Conservation (phyloP, 169 alveolate species). For the Neospora caninum region DNA sequence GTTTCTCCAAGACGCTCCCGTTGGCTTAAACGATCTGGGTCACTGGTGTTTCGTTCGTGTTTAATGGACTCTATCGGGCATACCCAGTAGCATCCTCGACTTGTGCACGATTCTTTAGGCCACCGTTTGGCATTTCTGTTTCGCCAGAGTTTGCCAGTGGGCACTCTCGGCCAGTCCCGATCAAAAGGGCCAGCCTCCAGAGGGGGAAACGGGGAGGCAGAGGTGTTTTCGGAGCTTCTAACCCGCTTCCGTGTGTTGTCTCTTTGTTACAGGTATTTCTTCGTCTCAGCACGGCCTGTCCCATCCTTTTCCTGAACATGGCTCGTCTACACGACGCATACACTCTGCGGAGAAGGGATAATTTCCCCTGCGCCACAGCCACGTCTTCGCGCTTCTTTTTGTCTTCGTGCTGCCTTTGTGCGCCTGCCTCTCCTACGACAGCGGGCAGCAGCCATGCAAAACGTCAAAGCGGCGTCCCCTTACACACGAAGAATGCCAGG, state of each 20-base stretch:
- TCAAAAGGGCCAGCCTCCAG: too few species aligned
- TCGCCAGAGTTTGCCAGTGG: too few species aligned
- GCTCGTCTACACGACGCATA: slow-evolving; percentile 12
- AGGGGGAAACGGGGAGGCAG: too few species aligned
- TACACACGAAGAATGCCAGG: background rate
- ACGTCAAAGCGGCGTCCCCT: background rate
- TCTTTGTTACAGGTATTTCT: background rate
- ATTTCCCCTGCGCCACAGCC: background rate
- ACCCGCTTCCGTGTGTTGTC: background rate
- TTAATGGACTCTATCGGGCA: too few species aligned
- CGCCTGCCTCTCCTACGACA: background rate
- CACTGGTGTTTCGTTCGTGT: too few species aligned
- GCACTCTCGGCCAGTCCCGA: too few species aligned
- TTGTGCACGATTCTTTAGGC: too few species aligned
- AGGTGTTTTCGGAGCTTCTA: too few species aligned
- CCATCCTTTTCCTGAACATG: background rate
- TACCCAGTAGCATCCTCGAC: too few species aligned
- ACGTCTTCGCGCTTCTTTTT: background rate
- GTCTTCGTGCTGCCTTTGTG: background rate
- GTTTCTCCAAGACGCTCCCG: too few species aligned
- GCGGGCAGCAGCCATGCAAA: background rate
- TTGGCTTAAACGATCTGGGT: too few species aligned
- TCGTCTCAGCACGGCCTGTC: slow-evolving; percentile 29
- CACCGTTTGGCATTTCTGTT: too few species aligned
- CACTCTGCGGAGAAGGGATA: background rate